Percentiles rank a stretch among this genome's conserved stretches.
phyloP scores from a whole-genome alignment of 192 early-diverging fungal species.

The Chytriomyces sp. region DNA sequence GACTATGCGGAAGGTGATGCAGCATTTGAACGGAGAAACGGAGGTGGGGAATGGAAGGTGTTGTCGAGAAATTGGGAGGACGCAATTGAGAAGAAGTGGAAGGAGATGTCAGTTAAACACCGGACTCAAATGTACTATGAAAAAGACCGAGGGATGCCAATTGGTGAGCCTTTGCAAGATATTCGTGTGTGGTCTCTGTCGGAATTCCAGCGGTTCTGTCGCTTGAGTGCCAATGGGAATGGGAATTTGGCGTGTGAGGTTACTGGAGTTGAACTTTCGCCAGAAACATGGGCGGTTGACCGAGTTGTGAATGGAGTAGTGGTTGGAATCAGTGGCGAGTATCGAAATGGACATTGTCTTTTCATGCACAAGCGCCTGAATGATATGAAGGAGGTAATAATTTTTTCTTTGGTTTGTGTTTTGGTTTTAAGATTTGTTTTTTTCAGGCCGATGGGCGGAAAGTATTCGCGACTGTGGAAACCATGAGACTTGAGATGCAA shows the following conservation, averaged over 20 bases:
- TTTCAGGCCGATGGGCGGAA: background rate
- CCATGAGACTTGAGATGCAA: background rate
- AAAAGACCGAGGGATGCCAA: too few species aligned
- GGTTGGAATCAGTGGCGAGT: background rate
- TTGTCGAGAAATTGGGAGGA: background rate
- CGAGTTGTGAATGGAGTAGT: background rate
- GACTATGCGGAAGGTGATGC: background rate
- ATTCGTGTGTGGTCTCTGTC: background rate
- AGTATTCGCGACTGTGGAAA: background rate
- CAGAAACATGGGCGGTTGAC: background rate
- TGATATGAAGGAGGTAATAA: conserved; percentile 5
- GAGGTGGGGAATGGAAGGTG: background rate
- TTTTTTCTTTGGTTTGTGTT: background rate
- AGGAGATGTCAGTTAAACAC: background rate
- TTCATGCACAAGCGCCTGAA: background rate
- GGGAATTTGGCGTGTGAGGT: background rate
- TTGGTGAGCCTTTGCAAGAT: too few species aligned
- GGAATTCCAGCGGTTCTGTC: background rate
- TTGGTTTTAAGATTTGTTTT: background rate
- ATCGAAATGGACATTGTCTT: conserved; percentile 6
- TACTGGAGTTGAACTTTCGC: background rate
- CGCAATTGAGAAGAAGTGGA: background rate
- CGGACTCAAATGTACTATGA: background rate
- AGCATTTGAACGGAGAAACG: background rate
- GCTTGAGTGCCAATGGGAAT: background rate